Conservation (phyloP, 441 rosid genomes). For the Adansonia gregorii region DNA sequence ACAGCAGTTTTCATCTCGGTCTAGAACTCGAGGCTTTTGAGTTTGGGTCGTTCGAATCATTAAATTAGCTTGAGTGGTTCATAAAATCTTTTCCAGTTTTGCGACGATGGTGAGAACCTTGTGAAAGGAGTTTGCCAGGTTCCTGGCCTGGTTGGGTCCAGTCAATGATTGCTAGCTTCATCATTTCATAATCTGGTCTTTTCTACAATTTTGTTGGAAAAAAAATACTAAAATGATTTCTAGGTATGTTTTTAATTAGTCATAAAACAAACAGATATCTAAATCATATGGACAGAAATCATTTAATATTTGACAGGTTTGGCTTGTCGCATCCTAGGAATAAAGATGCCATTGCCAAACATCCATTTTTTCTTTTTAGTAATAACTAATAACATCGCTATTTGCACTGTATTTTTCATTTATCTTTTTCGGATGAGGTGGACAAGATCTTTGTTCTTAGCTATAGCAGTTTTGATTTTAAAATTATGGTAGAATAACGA, state of each 20-base stretch:
- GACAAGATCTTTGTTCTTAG: background rate
- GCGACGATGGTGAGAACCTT: background rate
- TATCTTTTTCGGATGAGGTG: background rate
- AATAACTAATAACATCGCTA: too few relatives aligned
- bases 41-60: background rate
- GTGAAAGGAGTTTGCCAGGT: conserved; percentile 11
- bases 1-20: background rate
- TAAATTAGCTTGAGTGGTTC: background rate
- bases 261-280: background rate
- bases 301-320: conserved; percentile 8
- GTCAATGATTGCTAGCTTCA: background rate
- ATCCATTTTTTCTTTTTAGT: too few relatives aligned
- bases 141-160: conserved; percentile 18
- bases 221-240: background rate
- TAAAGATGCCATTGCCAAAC: background rate
- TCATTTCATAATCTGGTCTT: background rate
- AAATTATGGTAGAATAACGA: background rate
- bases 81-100: conserved; percentile 2
- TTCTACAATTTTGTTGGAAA: background rate
- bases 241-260: background rate
- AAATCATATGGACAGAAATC: background rate
- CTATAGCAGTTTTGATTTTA: background rate
- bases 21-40: background rate
- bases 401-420: background rate
- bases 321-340: conserved; percentile 14